Evolutionary conservation across 208 protist genomes (phyloP), one percentile per base, ranked within the genome.

Genomic region (Trypanosomatidae sp.): DNA sequence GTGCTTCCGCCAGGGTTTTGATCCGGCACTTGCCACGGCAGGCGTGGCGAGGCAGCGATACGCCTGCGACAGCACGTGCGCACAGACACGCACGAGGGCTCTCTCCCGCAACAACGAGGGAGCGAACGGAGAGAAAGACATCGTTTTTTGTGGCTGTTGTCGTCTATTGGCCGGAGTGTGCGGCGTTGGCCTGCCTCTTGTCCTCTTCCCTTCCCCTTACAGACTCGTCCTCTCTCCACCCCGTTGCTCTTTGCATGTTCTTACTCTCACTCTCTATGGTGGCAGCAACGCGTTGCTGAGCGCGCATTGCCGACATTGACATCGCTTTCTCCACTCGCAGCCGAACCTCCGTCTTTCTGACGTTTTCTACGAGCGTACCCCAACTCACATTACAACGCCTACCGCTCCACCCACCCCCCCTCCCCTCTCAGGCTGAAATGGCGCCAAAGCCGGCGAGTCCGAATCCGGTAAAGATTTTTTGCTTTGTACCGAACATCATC

Each of bases 401-500:
- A 1, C 44, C 13, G 12, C 15, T 15, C 13, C 10, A 19, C 25
- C 25, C 8, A 2, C 46, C 39, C 59, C 15, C 59, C 0, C 4
- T 25, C 22, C 36, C 28, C 22, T 17, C 33, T 4, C 59, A 47
- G n/a, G 28, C 39, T 0, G 39, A 19, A 5, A 65, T 65, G 59
- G 0, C 66, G 1, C 62, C 75, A 69, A 71, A 74, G 41, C 13
- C 28, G 33, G 44, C 60, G 44, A 44, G 22, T 1, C 36, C 71
- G 46, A 82, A 46, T 1, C 66, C 79, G 4, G 64, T 47, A 25
- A 76, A 76, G 43, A 75, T 96, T 19, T 87, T 80, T 58, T 74
- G 92, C 50, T 98, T 95, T 59, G 91, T 95, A 67, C 96, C 96
- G 17, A 98, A 98, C 68, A 56, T 98, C 9, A 98, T 98, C 68